phyloP scores from a whole-genome alignment of 352 stramenopile genomes.

The Globisporangium emineosum region DNA sequence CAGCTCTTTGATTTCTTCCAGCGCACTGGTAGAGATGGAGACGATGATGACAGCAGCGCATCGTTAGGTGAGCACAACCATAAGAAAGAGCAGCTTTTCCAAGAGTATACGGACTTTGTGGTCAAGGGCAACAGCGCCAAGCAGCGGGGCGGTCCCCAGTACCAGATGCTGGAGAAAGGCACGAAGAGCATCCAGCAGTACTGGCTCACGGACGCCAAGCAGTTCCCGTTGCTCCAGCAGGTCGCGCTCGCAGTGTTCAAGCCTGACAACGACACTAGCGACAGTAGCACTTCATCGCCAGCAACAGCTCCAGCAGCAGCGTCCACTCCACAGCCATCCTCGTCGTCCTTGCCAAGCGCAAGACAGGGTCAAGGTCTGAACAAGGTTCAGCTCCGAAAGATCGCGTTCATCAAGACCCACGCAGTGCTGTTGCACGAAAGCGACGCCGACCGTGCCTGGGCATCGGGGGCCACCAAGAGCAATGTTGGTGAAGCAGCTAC shows the following conservation, averaged over 20 bases:
- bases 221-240: slow-evolving; percentile 29
- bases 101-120: slow-evolving; percentile 33
- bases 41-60: not conserved
- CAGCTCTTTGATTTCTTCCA: slow-evolving; percentile 24
- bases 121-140: slow-evolving; percentile 26
- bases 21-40: not conserved
- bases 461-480: not conserved
- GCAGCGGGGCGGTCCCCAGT: slow-evolving; percentile 22
- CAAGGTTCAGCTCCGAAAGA: slow-evolving; percentile 7
- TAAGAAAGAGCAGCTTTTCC: slow-evolving; percentile 20
- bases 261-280: not conserved
- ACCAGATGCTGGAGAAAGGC: slow-evolving; percentile 22
- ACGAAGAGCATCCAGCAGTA: slow-evolving; percentile 35
- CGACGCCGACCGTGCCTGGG: not conserved
- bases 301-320: not conserved
- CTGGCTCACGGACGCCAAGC: slow-evolving; percentile 29
- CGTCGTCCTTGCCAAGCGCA: not conserved
- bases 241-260: slow-evolving; percentile 25
- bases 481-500: too few species aligned
- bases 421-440: slow-evolving; percentile 4
- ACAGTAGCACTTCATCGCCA: not conserved
- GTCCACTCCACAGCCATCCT: not conserved
- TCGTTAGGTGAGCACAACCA: not conserved
- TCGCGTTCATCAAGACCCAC: slow-evolving; percentile 13
- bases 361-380: not conserved